A percentile compares a stretch with the other conserved stretches of the same genome.
These are phyloP conservation scores for Kodamaea alishanica DNA, from an alignment of 1,139 yeast species.

Conservation along the genomic window DNA sequence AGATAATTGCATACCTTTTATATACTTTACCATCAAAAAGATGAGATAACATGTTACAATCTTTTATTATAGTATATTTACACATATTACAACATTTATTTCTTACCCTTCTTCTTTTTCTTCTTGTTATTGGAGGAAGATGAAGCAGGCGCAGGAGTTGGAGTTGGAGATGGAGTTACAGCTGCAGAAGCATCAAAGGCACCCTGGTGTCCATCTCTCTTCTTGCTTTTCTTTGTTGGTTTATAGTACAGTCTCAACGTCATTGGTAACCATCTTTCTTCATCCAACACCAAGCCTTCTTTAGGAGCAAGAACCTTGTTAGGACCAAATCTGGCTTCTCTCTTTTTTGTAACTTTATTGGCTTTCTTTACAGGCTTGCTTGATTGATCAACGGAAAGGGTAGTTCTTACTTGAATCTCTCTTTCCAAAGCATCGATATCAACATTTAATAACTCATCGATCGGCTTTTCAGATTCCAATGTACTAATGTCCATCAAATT, in stretches of 20 bases:
- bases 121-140: constrained; percentile 34
- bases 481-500: constrained; percentile 33
- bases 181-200: constrained; percentile 44
- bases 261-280: constrained; percentile 88
- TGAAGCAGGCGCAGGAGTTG: constrained; percentile 20
- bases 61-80: too few relatives aligned
- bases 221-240: constrained; percentile 64
- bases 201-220: constrained; percentile 66
- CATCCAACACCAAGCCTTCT: constrained; percentile 32
- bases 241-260: constrained; percentile 80
- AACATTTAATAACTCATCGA: constrained; percentile 30
- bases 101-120: constrained; percentile 51
- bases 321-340: constrained; percentile 35
- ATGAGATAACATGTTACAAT: too few relatives aligned
- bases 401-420: constrained; percentile 1
- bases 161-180: constrained; percentile 16
- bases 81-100: constrained; percentile 15
- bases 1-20: too few relatives aligned
- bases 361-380: constrained; percentile 7
- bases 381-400: constrained; percentile 16
- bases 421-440: constrained; percentile 15
- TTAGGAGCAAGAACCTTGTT: constrained; percentile 33
- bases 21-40: too few relatives aligned
- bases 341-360: constrained; percentile 24
- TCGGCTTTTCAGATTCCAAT: constrained; percentile 23